Evolutionary conservation across 768 basidiomycete species (phyloP).

Genomic region (Myochromella boudieri): DNA sequence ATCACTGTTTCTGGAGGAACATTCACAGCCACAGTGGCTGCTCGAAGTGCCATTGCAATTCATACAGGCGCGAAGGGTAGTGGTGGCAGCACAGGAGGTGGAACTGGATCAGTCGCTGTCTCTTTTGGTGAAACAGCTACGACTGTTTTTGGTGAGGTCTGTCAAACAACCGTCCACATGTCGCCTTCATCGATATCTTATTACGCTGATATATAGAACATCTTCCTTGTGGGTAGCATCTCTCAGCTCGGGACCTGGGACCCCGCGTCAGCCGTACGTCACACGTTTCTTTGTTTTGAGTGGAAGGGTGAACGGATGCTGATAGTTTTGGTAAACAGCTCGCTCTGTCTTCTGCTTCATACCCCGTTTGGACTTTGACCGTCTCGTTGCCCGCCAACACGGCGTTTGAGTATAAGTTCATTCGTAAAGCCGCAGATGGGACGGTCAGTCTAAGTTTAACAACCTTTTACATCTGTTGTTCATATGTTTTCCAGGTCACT

Average conservation of each 20-base stretch:
- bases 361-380: conserved; percentile 55
- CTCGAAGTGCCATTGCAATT: conserved; percentile 55
- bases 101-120: conserved; percentile 33
- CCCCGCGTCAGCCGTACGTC: conserved; percentile 43
- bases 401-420: conserved; percentile 59
- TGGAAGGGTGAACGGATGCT: neutral
- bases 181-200: neutral
- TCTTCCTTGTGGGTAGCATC: conserved; percentile 59
- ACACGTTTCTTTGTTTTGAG: neutral
- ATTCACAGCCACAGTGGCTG: conserved; percentile 49
- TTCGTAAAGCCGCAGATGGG: conserved; percentile 53
- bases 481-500: conserved; percentile 34
- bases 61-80: conserved; percentile 45
- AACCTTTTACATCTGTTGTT: neutral
- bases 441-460: conserved; percentile 45
- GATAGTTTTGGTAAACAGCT: conserved; percentile 32
- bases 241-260: conserved; percentile 55
- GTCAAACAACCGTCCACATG: neutral
- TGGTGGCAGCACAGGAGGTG: conserved; percentile 17
- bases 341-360: conserved; percentile 47
- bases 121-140: conserved; percentile 55
- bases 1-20: conserved; percentile 48
- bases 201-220: conserved; percentile 40
- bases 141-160: conserved; percentile 57
- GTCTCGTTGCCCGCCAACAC: conserved; percentile 50